Evolutionary conservation across 352 stramenopile genomes (phyloP), one percentile per base, ranked within the genome.

Genomic region (Globisporangium cylindrosporum): DNA sequence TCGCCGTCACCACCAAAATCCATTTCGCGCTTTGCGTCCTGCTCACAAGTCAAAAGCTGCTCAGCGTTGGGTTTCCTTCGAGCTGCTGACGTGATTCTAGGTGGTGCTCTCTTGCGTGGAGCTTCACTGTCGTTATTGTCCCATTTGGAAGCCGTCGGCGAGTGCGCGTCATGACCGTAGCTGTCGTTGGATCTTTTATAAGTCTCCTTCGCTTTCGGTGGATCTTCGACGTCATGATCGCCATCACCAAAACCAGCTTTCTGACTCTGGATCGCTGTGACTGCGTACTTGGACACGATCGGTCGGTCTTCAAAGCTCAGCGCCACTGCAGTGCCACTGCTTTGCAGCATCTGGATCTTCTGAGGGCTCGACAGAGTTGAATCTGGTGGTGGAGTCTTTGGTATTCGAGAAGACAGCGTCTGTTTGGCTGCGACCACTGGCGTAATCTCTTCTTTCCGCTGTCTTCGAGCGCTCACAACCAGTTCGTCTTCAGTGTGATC

Each of bases 311-410:
- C 71, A 24, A 69, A 64, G 22, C 61, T 75, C 3, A 54, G 18
- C 25, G 56, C 38, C 49, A 32, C 53, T 4, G 54, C 15, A 0
- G 54, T 27, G 2, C 48, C 41, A 29, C 73, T 68, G 38, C 76
- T 89, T 64, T 85, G 70, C 20, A 84, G 34, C 64, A 71, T 78
- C 58, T 89, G 80, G 32, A 81, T 32, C 18, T 76, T 73, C 46
- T 86, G 80, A 14, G 80, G 78, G 36, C 78, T 89, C 20, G 68
- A 38, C 34, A 56, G 27, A 29, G 18, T 38, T 10, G 46, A 15
- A 22, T 27, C 29, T 22, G 20, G 18, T 18, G 27, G 32, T 38
- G 32, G 4, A 32, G 32, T 24, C 4, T 14, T 24, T 32, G 34
- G 20, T 25, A 51, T 22, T 62, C 18, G 51, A 20, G 56, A 48